Evolutionary conservation across 2,329 filamentous ascomycete species (phyloP).

Genomic region (Diaporthe ilicicola): DNA sequence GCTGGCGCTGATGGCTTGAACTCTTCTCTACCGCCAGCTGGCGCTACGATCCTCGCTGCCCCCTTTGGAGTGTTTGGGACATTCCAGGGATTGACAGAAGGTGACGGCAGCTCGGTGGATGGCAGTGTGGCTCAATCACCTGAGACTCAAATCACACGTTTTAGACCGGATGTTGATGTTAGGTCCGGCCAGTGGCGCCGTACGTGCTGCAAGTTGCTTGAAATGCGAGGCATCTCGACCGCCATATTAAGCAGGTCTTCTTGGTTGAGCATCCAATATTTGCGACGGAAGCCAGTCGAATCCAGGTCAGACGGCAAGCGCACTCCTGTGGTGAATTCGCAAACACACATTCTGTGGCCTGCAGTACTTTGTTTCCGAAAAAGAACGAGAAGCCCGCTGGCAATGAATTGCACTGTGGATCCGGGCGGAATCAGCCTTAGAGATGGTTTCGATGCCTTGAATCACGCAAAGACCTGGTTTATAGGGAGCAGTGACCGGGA

Average conservation of each 20-base stretch:
- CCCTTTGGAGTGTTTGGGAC: conserved; percentile 61
- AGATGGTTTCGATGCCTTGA: conserved; percentile 58
- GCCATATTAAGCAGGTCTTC: conserved; percentile 52
- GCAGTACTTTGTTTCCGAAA: conserved; percentile 61
- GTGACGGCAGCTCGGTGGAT: conserved; percentile 46
- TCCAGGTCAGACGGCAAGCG: conserved; percentile 52
- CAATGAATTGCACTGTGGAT: conserved; percentile 39
- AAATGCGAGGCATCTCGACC: conserved; percentile 57
- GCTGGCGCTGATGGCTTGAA: conserved; percentile 54
- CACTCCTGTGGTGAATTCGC: conserved; percentile 45
- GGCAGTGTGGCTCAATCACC: conserved; percentile 58
- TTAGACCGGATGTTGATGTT: conserved; percentile 50
- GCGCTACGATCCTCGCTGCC: conserved; percentile 60
- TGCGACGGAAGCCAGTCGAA: conserved; percentile 54
- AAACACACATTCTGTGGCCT: conserved; percentile 61
- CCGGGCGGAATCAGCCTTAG: conserved; percentile 48
- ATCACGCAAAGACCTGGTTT: conserved; percentile 59
- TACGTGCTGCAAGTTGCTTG: conserved; percentile 59
- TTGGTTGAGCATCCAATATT: conserved; percentile 62
- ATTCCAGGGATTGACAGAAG: conserved; percentile 47
- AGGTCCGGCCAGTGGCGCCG: conserved; percentile 57
- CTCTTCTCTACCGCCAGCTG: conserved; percentile 49
- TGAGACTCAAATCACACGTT: conserved; percentile 58
- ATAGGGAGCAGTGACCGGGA: conserved; percentile 54
- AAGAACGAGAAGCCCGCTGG: conserved; percentile 42